Percentiles rank a stretch among this genome's conserved stretches.
Evolutionary conservation across 2,329 filamentous ascomycete genomes (phyloP).

Genomic region (Aspergillus viridinutans): DNA sequence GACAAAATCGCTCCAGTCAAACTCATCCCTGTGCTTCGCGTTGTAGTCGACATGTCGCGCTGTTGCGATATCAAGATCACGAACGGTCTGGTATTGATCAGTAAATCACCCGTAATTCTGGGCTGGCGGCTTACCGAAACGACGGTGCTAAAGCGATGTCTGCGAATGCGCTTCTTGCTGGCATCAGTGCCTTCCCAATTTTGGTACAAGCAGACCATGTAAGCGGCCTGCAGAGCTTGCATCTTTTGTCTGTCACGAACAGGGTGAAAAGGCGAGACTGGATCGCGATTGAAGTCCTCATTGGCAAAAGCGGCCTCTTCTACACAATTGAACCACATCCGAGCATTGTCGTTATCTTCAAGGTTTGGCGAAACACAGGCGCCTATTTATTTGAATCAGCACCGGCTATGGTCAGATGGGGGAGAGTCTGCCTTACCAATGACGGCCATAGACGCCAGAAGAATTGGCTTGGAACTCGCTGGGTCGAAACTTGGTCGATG

Average conservation of each 20-base stretch:
- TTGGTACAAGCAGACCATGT: conserved; percentile 37
- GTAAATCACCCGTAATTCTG: background rate
- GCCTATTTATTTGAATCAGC: conserved; percentile 3
- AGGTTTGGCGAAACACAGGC: conserved; percentile 29
- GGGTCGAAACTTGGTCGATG: conserved; percentile 36
- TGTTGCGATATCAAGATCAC: conserved; percentile 29
- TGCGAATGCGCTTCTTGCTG: conserved; percentile 33
- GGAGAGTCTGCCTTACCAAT: conserved; percentile 23
- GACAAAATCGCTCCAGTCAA: conserved; percentile 32
- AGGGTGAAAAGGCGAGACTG: conserved; percentile 8
- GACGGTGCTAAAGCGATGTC: conserved; percentile 32
- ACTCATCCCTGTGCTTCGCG: conserved; percentile 22
- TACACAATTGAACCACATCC: conserved; percentile 36
- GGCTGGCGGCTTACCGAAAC: conserved; percentile 28
- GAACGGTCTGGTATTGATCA: conserved; percentile 17
- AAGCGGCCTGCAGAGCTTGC: conserved; percentile 36
- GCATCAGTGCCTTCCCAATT: conserved; percentile 38
- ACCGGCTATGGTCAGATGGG: no score
- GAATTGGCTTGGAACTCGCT: conserved; percentile 22
- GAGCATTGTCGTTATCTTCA: conserved; percentile 28
- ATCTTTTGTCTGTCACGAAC: conserved; percentile 21
- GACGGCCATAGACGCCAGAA: conserved; percentile 34
- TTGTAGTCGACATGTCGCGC: conserved; percentile 26
- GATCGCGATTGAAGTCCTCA: conserved; percentile 32
- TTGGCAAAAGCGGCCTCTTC: conserved; percentile 39